Percentiles rank a stretch among this genome's conserved stretches.
These are phyloP conservation scores for Colletotrichum orchidophilum DNA, from an alignment of 2,329 filamentous ascomycete genomes.

Conservation along the genomic window DNA sequence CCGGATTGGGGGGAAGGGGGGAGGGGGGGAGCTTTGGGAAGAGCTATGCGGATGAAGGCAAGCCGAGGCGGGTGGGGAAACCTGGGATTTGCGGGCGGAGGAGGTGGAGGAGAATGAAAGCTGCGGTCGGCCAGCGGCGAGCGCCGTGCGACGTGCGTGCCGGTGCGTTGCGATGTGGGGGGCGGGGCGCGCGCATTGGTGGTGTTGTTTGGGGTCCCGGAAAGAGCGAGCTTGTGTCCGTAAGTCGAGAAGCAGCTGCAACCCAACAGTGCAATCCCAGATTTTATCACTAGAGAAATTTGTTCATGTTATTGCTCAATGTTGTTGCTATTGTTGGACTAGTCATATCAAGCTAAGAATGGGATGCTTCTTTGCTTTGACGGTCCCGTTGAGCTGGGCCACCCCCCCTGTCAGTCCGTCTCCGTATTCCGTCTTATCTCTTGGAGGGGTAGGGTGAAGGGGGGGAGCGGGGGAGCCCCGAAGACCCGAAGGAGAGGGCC, in stretches of 20 bases:
- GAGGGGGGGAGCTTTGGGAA: neutral
- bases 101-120: neutral
- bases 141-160: slow-evolving; percentile 33
- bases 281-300: neutral
- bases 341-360: neutral
- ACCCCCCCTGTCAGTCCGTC: neutral
- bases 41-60: neutral
- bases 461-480: neutral
- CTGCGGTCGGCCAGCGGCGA: slow-evolving; percentile 32
- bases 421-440: neutral
- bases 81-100: neutral
- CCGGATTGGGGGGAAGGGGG: neutral
- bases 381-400: neutral
- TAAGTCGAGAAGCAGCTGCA: neutral
- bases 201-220: neutral
- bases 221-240: neutral
- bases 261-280: neutral
- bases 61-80: neutral
- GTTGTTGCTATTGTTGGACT: neutral
- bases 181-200: neutral
- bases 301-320: neutral
- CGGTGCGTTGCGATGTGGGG: slow-evolving; percentile 24
- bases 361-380: neutral
- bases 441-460: neutral
- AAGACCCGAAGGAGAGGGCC: neutral